These are phyloP conservation scores for Antrodiella citrinella DNA, from an alignment of 768 basidiomycete species.

Conservation along the genomic window DNA sequence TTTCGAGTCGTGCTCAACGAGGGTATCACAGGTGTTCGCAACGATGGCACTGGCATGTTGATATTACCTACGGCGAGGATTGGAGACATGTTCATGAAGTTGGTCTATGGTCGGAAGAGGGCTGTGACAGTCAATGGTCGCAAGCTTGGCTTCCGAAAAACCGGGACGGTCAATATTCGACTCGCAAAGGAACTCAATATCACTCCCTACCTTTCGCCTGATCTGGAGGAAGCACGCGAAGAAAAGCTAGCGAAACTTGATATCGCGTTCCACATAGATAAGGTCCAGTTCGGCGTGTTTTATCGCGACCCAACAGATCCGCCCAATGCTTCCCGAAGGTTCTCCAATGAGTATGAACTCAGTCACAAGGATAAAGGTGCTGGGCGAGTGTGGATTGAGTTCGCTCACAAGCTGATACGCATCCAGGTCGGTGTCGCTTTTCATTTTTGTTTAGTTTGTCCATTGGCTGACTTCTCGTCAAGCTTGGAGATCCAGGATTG, in stretches of 20 bases:
- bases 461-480: background rate
- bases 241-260: conserved; percentile 35
- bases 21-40: conserved; percentile 41
- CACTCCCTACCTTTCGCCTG: conserved; percentile 24
- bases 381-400: conserved; percentile 54
- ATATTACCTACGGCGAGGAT: conserved; percentile 21
- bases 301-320: conserved; percentile 25
- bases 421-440: conserved; percentile 49
- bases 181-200: conserved; percentile 20
- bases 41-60: conserved; percentile 42
- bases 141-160: conserved; percentile 14
- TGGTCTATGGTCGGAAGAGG: conserved; percentile 27
- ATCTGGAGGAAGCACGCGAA: conserved; percentile 21
- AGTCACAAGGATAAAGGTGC: conserved; percentile 36
- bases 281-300: conserved; percentile 61
- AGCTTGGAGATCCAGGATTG: conserved; percentile 52
- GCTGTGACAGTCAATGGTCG: conserved; percentile 15
- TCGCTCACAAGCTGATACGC: conserved; percentile 59
- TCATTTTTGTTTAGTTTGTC: conserved; percentile 1
- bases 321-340: conserved; percentile 24
- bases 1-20: conserved; percentile 51
- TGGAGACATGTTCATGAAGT: conserved; percentile 39
- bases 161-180: conserved; percentile 1
- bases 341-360: conserved; percentile 66
- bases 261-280: conserved; percentile 44